A percentile compares a stretch with the other conserved stretches of the same genome.
Conservation (phyloP, 2,329 filamentous ascomycete genomes). For the Zymoseptoria tritici region DNA sequence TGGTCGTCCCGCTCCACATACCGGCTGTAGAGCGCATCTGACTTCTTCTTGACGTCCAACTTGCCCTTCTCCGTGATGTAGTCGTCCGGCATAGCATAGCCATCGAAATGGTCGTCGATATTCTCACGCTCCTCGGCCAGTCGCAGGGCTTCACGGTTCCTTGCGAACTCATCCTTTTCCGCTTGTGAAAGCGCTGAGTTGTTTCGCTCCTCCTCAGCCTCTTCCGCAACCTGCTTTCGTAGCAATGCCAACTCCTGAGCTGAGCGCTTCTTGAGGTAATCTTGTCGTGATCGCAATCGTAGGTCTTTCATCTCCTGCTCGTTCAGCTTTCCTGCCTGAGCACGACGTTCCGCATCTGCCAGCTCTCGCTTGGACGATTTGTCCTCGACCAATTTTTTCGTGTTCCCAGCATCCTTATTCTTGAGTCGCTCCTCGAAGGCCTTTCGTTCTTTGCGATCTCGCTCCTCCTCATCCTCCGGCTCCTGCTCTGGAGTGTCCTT, state of each 20-base stretch:
- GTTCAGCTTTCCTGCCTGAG: slow-evolving; percentile 56
- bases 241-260: slow-evolving; percentile 77
- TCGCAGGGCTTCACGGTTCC: slow-evolving; percentile 63
- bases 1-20: slow-evolving; percentile 83
- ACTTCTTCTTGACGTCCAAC: slow-evolving; percentile 77
- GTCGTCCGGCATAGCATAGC: slow-evolving; percentile 88
- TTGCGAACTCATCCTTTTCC: slow-evolving; percentile 81
- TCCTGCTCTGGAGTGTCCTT: slow-evolving; percentile 16
- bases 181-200: slow-evolving; percentile 66
- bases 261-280: slow-evolving; percentile 90
- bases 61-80: slow-evolving; percentile 93
- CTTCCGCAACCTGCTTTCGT: slow-evolving; percentile 82
- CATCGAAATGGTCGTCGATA: slow-evolving; percentile 88
- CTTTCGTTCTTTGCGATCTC: slow-evolving; percentile 67
- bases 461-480: slow-evolving; percentile 37
- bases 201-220: slow-evolving; percentile 66
- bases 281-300: slow-evolving; percentile 75
- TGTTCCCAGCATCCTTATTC: slow-evolving; percentile 61
- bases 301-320: slow-evolving; percentile 71
- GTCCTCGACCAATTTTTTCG: slow-evolving; percentile 61
- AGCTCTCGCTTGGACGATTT: slow-evolving; percentile 36
- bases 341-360: slow-evolving; percentile 51
- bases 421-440: slow-evolving; percentile 71
- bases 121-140: slow-evolving; percentile 63
- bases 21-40: slow-evolving; percentile 81